Base-by-base conservation (phyloP, 352 stramenopile species). In the Peronospora farinosa region DNA sequence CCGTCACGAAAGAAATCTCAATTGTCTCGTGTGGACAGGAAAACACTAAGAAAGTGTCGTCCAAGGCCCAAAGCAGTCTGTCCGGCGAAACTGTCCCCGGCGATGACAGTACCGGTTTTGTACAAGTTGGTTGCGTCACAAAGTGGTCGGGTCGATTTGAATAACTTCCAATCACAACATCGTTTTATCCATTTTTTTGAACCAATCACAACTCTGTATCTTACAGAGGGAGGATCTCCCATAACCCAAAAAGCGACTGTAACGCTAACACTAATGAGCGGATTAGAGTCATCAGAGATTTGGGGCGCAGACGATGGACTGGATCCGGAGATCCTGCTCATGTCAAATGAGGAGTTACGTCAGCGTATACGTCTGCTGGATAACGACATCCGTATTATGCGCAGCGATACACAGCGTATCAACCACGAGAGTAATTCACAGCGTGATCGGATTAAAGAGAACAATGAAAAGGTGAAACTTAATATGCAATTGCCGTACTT, bases 401-500 rank as follows among this genome's bases (percentile, higher is more conserved):
- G 92, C 39, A 96, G 79, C 35, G 94, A 99, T 67, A 96, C 98
- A 52, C 89, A 97, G 61, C 82, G 92, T 47, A 98, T 98, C 52
- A 96, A 96, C 53, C 94, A 98, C 74, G 95, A 98, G 67, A 94
- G 78, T 55, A 86, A 94, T 45, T 86, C 78, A 51, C 95, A 98
- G 63, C 75, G 72, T 13, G 92, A 98, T 44, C 79, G 91, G 13
- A 98, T 99, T 69, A 97, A 97, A 57, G 96, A 99, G 62, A 99
- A 99, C 74, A 96, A 97, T 70, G 96, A 99, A 65, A 99, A 99
- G 65, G 93, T 99, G 55, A 99, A 99, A 73, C 70, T 99, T 21
- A 99, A 99, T 77, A 98, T 98, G 65, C 94, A 98, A 71, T 67
- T 99, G 41, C 96, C 96, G 17, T 99, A 98, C 63, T 72, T 99